Percentiles rank a stretch among this genome's conserved stretches.
Conservation (phyloP, 371 early-diverging fungal species). For the Mortierella polycephala region DNA sequence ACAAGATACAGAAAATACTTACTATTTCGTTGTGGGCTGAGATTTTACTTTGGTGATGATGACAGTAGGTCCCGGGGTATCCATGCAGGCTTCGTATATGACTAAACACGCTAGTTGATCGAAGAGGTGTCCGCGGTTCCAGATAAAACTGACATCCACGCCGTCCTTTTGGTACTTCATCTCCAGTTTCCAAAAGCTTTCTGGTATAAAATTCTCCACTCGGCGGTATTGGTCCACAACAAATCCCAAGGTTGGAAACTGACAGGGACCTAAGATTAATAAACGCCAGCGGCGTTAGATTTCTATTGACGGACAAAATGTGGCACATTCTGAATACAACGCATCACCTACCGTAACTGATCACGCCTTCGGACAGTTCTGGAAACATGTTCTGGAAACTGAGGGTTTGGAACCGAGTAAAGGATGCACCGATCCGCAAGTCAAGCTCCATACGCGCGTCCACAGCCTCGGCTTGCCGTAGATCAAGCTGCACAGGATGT, state of each 20-base stretch:
- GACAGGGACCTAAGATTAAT: slow-evolving; percentile 89
- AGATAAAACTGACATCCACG: slow-evolving; percentile 70
- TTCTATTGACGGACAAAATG: background rate
- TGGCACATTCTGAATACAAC: too few species aligned
- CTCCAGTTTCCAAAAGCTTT: slow-evolving; percentile 93
- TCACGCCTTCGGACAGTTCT: slow-evolving; percentile 63
- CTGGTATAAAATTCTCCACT: slow-evolving; percentile 87
- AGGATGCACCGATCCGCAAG: slow-evolving; percentile 95
- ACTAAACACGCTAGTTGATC: slow-evolving; percentile 77
- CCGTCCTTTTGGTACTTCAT: slow-evolving; percentile 64
- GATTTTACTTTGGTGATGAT: slow-evolving; percentile 64
- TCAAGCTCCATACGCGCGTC: slow-evolving; percentile 95
- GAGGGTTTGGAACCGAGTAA: slow-evolving; percentile 96
- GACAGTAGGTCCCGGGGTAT: slow-evolving; percentile 65
- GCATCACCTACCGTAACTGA: slow-evolving; percentile 87
- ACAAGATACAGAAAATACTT: slow-evolving; percentile 3
- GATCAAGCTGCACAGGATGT: slow-evolving; percentile 77
- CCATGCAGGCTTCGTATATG: slow-evolving; percentile 79
- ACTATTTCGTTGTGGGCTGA: slow-evolving; percentile 86
- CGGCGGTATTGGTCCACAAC: slow-evolving; percentile 93
- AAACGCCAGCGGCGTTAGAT: background rate
- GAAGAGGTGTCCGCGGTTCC: slow-evolving; percentile 83
- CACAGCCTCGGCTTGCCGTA: slow-evolving; percentile 89
- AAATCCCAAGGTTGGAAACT: slow-evolving; percentile 99
- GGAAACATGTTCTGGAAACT: slow-evolving; percentile 63